Evolutionary conservation across 2,329 filamentous ascomycete genomes (phyloP), one percentile per base, ranked within the genome.

Genomic region (Berkeleyomyces basicola): DNA sequence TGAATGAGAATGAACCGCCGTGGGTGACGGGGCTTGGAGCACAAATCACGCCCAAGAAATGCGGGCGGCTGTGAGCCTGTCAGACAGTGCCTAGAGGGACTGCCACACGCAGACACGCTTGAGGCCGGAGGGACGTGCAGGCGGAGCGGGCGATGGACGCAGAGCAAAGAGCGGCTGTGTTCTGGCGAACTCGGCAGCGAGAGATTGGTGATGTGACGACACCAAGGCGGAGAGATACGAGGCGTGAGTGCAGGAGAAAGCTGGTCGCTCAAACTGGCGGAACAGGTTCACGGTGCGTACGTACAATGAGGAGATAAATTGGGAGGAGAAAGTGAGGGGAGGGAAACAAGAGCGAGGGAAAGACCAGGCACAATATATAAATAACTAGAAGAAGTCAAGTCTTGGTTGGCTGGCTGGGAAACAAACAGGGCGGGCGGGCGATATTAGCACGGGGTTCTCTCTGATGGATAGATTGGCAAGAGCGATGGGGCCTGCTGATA

Each of bases 281-380:
- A 65, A 58, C 16, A 47, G 43, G 49, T 57, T 46, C 51, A 37
- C 67, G 64, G 65, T 65, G 62, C 65, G 23, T 23, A 66, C 61
- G 46, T 58, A 62, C 61, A 65, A 66, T 61, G 58, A 64, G 46
- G 58, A 63, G 39, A 51, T 58, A 39, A 31, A 55, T 11, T 42
- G 49, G 33, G 31, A 63, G 61, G 46, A 65, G 62, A 62, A 61
- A 57, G 36, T 65, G 53, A 57, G 39, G 61, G 61, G 61, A 58
- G 42, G 61, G 61, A 61, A 66, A 49, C 63, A 65, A 65, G 63
- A 67, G 62, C 66, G 64, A 58, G 65, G 67, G 64, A 60, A 67
- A 61, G 44, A 44, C n/a, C 5, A 37, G 11, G 47, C 7, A 39
- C 59, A 61, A 53, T 23, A 33, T 51, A 59, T 47, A 58, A 51